phyloP scores from a whole-genome alignment of 768 basidiomycete species.

The Dendrothele bispora region DNA sequence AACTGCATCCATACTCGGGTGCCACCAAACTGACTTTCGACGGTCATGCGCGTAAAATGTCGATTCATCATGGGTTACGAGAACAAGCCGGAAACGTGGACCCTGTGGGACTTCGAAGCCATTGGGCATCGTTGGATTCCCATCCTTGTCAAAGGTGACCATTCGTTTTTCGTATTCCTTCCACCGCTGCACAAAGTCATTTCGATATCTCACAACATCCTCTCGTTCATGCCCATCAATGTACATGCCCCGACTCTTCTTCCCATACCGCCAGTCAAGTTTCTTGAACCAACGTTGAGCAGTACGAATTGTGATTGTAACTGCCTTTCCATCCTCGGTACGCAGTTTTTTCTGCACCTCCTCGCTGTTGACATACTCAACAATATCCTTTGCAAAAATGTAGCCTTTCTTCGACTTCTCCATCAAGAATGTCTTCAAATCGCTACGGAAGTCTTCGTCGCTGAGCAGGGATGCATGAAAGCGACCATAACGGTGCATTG shows the following conservation, averaged over 20 bases:
- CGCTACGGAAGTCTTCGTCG: slow-evolving; percentile 28
- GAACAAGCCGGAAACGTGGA: slow-evolving; percentile 10
- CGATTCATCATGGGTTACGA: slow-evolving; percentile 23
- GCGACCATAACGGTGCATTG: slow-evolving; percentile 22
- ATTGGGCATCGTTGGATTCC: slow-evolving; percentile 10
- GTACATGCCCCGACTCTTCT: slow-evolving; percentile 32
- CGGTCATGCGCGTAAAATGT: slow-evolving; percentile 29
- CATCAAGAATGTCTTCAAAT: slow-evolving; percentile 26
- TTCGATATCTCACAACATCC: slow-evolving; percentile 34
- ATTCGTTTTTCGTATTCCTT: slow-evolving; percentile 23
- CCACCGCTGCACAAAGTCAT: slow-evolving; percentile 23
- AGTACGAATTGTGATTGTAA: slow-evolving; percentile 22
- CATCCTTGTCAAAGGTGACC: slow-evolving; percentile 24
- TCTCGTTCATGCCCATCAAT: slow-evolving; percentile 35
- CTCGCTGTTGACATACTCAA: slow-evolving; percentile 24
- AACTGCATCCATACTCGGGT: slow-evolving; percentile 9
- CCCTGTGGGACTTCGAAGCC: slow-evolving; percentile 19
- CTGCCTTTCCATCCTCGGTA: not conserved
- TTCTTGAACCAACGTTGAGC: slow-evolving; percentile 32
- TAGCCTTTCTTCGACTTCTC: slow-evolving; percentile 23
- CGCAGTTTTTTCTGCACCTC: slow-evolving; percentile 20
- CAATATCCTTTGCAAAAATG: slow-evolving; percentile 28
- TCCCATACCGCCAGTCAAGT: slow-evolving; percentile 27
- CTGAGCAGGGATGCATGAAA: slow-evolving; percentile 22
- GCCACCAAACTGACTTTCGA: slow-evolving; percentile 18